Base-by-base conservation (phyloP, 495 filamentous ascomycete genomes). In the Hypoxylon trugodes region DNA sequence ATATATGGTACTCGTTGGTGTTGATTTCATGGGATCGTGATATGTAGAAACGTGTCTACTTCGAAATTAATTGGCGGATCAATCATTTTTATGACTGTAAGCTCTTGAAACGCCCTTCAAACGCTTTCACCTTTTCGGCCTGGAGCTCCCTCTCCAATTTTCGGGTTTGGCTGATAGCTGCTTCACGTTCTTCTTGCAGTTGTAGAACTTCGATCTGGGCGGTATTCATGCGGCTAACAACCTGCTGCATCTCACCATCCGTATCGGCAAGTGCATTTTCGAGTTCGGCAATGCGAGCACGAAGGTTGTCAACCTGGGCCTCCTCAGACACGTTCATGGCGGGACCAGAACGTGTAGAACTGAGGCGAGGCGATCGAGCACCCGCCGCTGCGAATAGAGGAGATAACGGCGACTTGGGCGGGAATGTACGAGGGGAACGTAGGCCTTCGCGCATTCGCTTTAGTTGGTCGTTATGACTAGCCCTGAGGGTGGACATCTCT, bases 161-260 rank as follows among this genome's bases (percentile, higher is more conserved):
- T 66, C 89, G 84, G 59, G 94, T 96, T 77, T 90, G 86, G 47
- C 87, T 86, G 66, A 95, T 84, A 33, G 95, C 93, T 59, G 92
- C 90, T 65, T 98, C 95, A 70, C 93, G 86, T 77, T 96, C 90
- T 76, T 90, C 90, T 76, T 97, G 93, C 48, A 98, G 81, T 69
- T 92, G 87, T 70, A 92, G 86, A 32, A 98, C 95, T 76, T 97
- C 92, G 53, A 97, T 92, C 79, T 98, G 95, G 6, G 94, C 93
- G 57, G 86, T 81, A 76, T 92, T 97, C 92, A 98, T 97, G 51
- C 90, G 83, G 51, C 88, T 81, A 12, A 98, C 90, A 2, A 97
- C 94, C 74, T 95, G 90, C 71, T 94, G 86, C 95, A 98, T 97
- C 80, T 97, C 94, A 54, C 80, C 78, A 67, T 98, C 95, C 15